Base-by-base conservation (phyloP, 169 alveolate genomes). In the Plasmodium ovale region DNA sequence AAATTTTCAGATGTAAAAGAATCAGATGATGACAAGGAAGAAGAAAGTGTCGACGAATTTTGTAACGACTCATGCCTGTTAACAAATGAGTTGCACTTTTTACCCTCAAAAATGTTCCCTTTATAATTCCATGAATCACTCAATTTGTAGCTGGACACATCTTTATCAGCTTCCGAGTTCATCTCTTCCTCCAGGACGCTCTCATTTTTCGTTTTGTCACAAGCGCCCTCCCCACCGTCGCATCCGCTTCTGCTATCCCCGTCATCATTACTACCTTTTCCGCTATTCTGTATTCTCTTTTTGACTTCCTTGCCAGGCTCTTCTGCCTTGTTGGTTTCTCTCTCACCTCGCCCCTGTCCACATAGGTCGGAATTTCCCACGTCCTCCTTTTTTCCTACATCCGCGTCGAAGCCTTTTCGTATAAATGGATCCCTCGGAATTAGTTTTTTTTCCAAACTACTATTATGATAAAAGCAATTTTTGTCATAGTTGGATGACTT, bases 101-200 rank as follows among this genome's bases (percentile, higher is more conserved):
- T 71, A 68, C 29, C 14, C 10, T 60, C 37, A 2, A 16, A 68
- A 27, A 51, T 71, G 47, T 33, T 29, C 25, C 3, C 53, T 51
- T 54, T 71, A 16, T 19, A 25, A 54, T 71, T 71, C 47, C 70
- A 51, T 53, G 87, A n/a, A 53, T 35, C 47, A 25, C 35, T 37
- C n/a, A 37, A 31, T 71, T 71, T 71, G 33, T 51, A 49, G 14
- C 12, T 71, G 7, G 39, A 12, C 9, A 0, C 9, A 54, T 54
- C 53, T 71, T 7, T 71, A 19, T 68, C 27, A 42, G 39, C n/a
- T 0, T 42, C 58, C 37, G 39, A n/a, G 16, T 54, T 44, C 14
- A 12, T 68, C 10, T 42, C 12, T 9, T 68, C 60, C 16, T 33
- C 25, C 14, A 14, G 2, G 14, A 3, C 25, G 14, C 31, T 33